Conservation (phyloP, 2,329 filamentous ascomycete genomes). For the Xylariaceae sp. region DNA sequence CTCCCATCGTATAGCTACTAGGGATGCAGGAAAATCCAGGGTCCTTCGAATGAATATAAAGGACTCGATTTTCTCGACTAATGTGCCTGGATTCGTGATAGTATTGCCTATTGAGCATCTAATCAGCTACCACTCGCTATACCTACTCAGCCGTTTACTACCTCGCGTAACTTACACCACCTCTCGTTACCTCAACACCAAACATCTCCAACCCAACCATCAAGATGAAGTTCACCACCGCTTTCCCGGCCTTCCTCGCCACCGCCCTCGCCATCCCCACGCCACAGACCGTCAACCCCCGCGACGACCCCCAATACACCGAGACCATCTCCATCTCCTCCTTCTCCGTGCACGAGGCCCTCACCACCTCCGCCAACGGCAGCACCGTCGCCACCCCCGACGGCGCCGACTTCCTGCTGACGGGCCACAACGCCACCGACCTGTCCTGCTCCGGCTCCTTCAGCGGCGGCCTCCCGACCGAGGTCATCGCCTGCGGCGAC, state of each 20-base stretch:
- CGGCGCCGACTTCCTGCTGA: slow-evolving; percentile 11
- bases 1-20: too few relatives aligned
- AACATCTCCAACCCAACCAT: too few relatives aligned
- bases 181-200: too few relatives aligned
- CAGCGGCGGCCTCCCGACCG: slow-evolving; percentile 17
- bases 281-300: neutral
- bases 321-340: slow-evolving; percentile 23
- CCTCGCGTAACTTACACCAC: too few relatives aligned
- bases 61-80: too few relatives aligned
- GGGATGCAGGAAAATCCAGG: too few relatives aligned
- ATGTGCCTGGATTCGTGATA: too few relatives aligned
- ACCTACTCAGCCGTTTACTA: too few relatives aligned
- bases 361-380: slow-evolving; percentile 2
- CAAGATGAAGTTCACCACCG: too few relatives aligned
- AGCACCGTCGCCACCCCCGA: slow-evolving; percentile 3
- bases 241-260: slow-evolving; percentile 14
- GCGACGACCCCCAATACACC: neutral
- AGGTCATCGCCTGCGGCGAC: slow-evolving; percentile 21
- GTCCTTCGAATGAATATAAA: too few relatives aligned
- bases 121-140: too few relatives aligned
- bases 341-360: slow-evolving; percentile 19
- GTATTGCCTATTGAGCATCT: too few relatives aligned
- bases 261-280: slow-evolving; percentile 11
- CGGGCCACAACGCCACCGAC: slow-evolving; percentile 7
- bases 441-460: slow-evolving; percentile 6